phyloP scores from a whole-genome alignment of 805 yeast species.

The Metschnikowia corniflorae region DNA sequence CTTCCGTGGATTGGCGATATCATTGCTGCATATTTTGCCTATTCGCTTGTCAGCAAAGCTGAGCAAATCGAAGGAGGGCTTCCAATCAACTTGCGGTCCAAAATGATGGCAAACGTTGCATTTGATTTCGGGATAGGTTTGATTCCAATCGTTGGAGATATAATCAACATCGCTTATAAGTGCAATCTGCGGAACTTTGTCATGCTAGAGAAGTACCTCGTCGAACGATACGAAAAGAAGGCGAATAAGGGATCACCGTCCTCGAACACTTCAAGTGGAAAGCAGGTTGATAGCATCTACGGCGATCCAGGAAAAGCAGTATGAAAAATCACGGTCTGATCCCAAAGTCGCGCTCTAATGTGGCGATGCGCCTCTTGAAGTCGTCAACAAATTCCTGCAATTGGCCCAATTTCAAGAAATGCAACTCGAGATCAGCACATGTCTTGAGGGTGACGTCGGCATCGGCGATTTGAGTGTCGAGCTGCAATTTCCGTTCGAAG shows the following conservation, averaged over 20 bases:
- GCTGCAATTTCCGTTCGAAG: constrained; percentile 18
- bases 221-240: constrained; percentile 25
- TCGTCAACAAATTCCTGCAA: constrained; percentile 32
- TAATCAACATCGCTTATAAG: constrained; percentile 23
- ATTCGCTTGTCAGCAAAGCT: constrained; percentile 31
- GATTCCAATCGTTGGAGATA: constrained; percentile 24
- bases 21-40: constrained; percentile 28
- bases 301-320: constrained; percentile 4
- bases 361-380: constrained; percentile 19
- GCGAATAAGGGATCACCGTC: not conserved
- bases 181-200: constrained; percentile 26
- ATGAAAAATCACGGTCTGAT: not conserved
- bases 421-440: constrained; percentile 50
- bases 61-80: constrained; percentile 36
- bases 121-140: constrained; percentile 40
- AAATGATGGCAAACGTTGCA: constrained; percentile 38
- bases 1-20: constrained; percentile 42
- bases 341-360: constrained; percentile 16
- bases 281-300: constrained; percentile 2
- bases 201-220: constrained; percentile 33
- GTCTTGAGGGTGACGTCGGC: constrained; percentile 38
- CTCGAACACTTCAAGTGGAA: not conserved
- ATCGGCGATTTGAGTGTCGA: constrained; percentile 40
- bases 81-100: constrained; percentile 27
- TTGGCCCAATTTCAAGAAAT: constrained; percentile 52